Percentiles rank a stretch among this genome's conserved stretches.
phyloP scores from a whole-genome alignment of 371 early-diverging fungal species.

The Fennellomyces sp. region DNA sequence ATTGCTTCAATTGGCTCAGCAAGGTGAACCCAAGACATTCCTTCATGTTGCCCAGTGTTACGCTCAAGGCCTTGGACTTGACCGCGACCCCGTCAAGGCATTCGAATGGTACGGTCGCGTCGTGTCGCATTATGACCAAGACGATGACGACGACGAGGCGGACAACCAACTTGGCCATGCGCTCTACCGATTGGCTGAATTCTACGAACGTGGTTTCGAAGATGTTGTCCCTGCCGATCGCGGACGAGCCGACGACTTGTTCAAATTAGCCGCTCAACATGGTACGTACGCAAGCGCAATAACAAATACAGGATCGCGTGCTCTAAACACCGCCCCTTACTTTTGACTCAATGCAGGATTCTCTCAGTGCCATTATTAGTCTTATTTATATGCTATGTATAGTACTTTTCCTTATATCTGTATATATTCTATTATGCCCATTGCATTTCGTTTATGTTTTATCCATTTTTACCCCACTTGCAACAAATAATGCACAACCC shows the following conservation, averaged over 20 bases:
- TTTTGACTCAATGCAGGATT: not conserved
- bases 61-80: conserved; percentile 82
- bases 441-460: not conserved
- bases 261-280: conserved; percentile 14
- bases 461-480: too few species aligned
- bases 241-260: conserved; percentile 8
- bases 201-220: conserved; percentile 31
- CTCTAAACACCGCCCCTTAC: not conserved
- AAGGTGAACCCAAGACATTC: conserved; percentile 31
- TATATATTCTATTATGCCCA: not conserved
- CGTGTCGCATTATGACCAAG: conserved; percentile 27
- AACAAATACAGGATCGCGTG: conserved; percentile 1
- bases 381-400: conserved; percentile 4
- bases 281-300: conserved; percentile 11
- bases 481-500: too few species aligned
- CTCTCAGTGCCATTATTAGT: not conserved
- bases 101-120: conserved; percentile 76
- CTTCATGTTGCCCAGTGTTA: conserved; percentile 65
- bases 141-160: conserved; percentile 2
- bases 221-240: conserved; percentile 8
- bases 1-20: conserved; percentile 30
- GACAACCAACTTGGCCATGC: conserved; percentile 32
- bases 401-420: not conserved
- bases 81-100: conserved; percentile 64
- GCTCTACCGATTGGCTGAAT: conserved; percentile 38